Evolutionary conservation across 202 grass and related monocot genomes (phyloP).

Genomic region (Setaria italica): DNA sequence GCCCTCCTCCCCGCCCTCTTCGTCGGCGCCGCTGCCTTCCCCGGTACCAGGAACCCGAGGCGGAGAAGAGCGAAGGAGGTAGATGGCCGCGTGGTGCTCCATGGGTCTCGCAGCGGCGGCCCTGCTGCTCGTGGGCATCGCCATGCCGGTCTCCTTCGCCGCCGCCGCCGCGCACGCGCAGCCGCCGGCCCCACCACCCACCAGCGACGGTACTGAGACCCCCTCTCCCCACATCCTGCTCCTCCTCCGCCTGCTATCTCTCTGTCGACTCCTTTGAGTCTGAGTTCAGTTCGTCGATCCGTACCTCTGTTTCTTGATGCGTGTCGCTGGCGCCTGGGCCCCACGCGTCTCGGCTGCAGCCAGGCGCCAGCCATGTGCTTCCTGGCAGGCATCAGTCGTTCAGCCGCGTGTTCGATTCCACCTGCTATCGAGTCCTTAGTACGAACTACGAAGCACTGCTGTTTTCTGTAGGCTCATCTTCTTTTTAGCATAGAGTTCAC

Average conservation of each 20-base stretch:
- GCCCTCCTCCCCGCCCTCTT: background rate
- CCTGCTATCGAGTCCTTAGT: background rate
- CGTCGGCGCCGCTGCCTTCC: background rate
- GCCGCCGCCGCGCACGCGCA: background rate
- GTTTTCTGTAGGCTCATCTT: background rate
- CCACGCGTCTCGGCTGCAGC: too few species aligned
- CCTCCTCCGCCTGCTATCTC: background rate
- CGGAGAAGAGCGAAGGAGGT: background rate
- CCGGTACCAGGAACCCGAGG: background rate
- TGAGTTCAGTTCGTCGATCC: background rate
- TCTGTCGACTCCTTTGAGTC: background rate
- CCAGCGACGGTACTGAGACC: background rate
- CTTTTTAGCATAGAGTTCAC: background rate
- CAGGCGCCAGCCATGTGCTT: background rate
- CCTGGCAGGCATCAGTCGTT: background rate
- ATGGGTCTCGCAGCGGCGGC: background rate
- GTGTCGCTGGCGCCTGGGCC: conserved; percentile 13
- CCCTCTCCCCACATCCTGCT: background rate
- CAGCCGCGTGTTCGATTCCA: background rate
- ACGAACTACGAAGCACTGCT: background rate
- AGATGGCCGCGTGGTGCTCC: background rate
- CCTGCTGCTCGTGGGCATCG: background rate
- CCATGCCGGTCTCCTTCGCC: background rate
- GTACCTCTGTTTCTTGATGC: background rate
- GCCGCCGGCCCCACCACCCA: background rate